These are phyloP conservation scores for Auriculariales sp. DNA, from an alignment of 768 basidiomycete species.

Conservation along the genomic window DNA sequence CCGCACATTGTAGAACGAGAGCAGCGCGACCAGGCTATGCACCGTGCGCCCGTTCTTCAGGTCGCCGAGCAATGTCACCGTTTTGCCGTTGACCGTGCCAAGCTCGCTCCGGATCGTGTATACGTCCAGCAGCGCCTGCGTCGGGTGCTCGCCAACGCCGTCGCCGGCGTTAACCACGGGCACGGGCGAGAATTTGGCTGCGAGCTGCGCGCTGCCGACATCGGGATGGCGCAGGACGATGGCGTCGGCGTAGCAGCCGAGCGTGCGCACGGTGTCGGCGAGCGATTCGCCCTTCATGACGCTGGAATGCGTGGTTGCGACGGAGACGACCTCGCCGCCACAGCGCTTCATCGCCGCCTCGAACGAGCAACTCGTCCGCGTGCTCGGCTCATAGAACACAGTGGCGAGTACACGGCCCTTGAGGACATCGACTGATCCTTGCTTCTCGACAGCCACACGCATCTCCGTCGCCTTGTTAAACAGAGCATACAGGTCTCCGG, in stretches of 20 bases:
- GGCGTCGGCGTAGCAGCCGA: conserved; percentile 90
- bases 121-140: conserved; percentile 78
- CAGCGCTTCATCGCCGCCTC: conserved; percentile 98
- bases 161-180: conserved; percentile 96
- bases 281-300: conserved; percentile 89
- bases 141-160: conserved; percentile 94
- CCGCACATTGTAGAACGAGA: conserved; percentile 83
- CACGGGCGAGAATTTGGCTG: conserved; percentile 92
- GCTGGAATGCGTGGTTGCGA: conserved; percentile 69
- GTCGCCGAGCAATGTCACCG: conserved; percentile 85
- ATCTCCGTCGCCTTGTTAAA: conserved; percentile 95
- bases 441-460: conserved; percentile 89
- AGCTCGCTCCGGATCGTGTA: conserved; percentile 97
- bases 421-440: conserved; percentile 74
- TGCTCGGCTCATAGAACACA: conserved; percentile 94
- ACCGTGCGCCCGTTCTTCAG: conserved; percentile 97
- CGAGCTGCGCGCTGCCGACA: conserved; percentile 83
- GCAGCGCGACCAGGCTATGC: conserved; percentile 84
- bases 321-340: conserved; percentile 86
- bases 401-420: conserved; percentile 85
- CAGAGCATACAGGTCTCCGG: conserved; percentile 78
- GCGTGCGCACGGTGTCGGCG: conserved; percentile 83
- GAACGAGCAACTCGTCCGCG: conserved; percentile 88
- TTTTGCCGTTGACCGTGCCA: conserved; percentile 92
- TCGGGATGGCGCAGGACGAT: conserved; percentile 91